Conservation (phyloP, 164 flowering plant species). For the Warburgia ugandensis region DNA sequence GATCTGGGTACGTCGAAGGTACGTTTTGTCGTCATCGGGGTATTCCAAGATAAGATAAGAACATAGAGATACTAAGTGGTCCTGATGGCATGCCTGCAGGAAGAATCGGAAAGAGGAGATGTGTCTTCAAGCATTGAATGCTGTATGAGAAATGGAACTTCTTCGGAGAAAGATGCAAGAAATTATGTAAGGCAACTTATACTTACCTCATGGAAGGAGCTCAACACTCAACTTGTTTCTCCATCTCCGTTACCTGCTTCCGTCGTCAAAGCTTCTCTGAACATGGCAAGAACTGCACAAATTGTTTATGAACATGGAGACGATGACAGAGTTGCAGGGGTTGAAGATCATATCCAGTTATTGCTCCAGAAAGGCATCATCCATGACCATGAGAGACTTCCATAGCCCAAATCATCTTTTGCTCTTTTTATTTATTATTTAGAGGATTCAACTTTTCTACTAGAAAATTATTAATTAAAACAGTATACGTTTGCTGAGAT, state of each 20-base stretch:
- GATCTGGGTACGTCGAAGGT: conserved; percentile 30
- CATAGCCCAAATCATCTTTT: too few relatives aligned
- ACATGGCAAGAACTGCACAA: conserved; percentile 25
- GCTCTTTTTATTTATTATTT: too few relatives aligned
- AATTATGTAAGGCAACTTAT: conserved; percentile 14
- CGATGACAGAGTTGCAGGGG: conserved; percentile 8
- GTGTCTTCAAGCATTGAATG: conserved; percentile 25
- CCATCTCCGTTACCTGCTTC: conserved; percentile 11
- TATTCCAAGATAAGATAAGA: too few relatives aligned
- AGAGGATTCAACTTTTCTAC: too few relatives aligned
- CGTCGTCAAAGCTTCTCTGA: conserved; percentile 16
- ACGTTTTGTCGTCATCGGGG: background rate
- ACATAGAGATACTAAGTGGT: background rate
- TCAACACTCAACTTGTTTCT: conserved; percentile 14
- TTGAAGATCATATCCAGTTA: conserved; percentile 13
- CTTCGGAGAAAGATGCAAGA: conserved; percentile 13
- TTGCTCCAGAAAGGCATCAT: too few relatives aligned
- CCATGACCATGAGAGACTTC: too few relatives aligned
- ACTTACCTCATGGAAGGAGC: conserved; percentile 18
- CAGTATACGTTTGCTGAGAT: too few relatives aligned
- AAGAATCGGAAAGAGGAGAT: conserved; percentile 31
- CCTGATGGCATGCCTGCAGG: conserved; percentile 7
- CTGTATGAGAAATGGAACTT: conserved; percentile 16
- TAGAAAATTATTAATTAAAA: too few relatives aligned
- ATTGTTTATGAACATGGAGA: conserved; percentile 26